These are phyloP conservation scores for Deuterostichococcus epilithicus DNA, from an alignment of 139 green algal genomes.

Conservation along the genomic window DNA sequence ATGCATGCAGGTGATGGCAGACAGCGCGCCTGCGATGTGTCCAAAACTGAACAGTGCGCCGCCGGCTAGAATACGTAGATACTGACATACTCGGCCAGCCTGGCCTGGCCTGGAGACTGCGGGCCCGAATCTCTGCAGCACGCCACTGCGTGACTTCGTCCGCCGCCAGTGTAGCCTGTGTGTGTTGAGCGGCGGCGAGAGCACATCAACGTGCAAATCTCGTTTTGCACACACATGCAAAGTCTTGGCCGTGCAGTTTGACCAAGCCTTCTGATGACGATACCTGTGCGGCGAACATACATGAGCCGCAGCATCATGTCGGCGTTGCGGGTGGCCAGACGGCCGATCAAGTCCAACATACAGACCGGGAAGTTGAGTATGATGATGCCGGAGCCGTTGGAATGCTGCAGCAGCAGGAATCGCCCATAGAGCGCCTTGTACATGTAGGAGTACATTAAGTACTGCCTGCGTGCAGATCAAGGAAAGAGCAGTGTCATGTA, in stretches of 20 bases:
- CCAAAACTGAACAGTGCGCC: slow-evolving; percentile 38
- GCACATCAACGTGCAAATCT: too few species aligned
- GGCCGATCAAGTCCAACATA: slow-evolving; percentile 13
- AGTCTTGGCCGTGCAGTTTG: too few species aligned
- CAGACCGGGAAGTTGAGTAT: slow-evolving; percentile 1
- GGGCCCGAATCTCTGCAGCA: slow-evolving; percentile 10
- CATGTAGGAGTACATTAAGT: slow-evolving; percentile 27
- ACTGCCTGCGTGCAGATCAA: too few species aligned
- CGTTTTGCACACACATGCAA: too few species aligned
- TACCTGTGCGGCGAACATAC: slow-evolving; percentile 26
- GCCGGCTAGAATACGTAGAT: slow-evolving; percentile 37
- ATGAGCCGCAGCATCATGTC: slow-evolving; percentile 21
- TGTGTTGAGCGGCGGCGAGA: neutral
- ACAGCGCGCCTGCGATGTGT: slow-evolving; percentile 11
- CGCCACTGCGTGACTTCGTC: slow-evolving; percentile 16
- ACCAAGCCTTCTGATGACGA: too few species aligned
- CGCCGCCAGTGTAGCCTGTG: slow-evolving; percentile 19
- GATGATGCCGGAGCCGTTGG: neutral
- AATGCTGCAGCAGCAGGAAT: slow-evolving; percentile 46
- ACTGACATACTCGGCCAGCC: slow-evolving; percentile 25
- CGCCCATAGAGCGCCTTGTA: slow-evolving; percentile 40
- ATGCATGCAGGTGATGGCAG: neutral
- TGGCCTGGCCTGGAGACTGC: too few species aligned
- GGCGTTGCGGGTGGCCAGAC: slow-evolving; percentile 21
- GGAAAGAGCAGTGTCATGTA: too few species aligned